Evolutionary conservation across 1,284 basidiomycete genomes (phyloP).

Genomic region (Malassezia dermatis): DNA sequence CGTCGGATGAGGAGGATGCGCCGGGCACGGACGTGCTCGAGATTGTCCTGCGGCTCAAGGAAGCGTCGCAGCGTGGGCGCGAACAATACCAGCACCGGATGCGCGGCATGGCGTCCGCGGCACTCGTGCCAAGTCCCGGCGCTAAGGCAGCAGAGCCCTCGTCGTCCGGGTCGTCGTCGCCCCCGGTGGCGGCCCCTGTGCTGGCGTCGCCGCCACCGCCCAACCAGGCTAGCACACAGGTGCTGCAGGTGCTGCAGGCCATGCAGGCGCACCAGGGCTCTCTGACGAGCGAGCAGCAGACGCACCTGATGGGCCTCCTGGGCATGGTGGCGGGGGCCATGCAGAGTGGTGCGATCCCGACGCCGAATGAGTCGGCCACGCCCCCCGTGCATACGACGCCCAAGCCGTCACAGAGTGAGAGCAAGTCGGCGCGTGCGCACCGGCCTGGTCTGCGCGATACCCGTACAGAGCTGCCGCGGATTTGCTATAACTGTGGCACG

Average conservation of each 20-base stretch:
- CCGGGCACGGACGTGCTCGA: conserved; percentile 35
- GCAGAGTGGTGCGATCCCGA: neutral
- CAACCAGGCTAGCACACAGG: conserved; percentile 5
- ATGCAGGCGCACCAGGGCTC: conserved; percentile 15
- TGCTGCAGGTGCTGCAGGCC: conserved; percentile 22
- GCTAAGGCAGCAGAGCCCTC: neutral
- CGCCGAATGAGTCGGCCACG: neutral
- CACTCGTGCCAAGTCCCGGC: neutral
- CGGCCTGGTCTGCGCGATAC: neutral
- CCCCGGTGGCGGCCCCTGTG: neutral
- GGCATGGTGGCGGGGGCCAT: conserved; percentile 12
- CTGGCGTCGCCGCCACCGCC: neutral
- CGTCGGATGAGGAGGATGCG: conserved; percentile 33
- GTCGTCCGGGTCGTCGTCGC: neutral
- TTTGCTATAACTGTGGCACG: conserved; percentile 43
- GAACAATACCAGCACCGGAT: conserved; percentile 35
- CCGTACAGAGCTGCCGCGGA: conserved; percentile 14
- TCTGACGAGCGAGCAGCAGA: conserved; percentile 7
- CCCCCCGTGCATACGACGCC: neutral
- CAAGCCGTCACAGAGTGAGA: neutral
- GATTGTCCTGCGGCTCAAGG: conserved; percentile 39
- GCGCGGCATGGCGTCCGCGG: conserved; percentile 18
- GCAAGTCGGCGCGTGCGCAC: neutral
- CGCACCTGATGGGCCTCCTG: conserved; percentile 14
- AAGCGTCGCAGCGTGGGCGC: conserved; percentile 29